Conservation (phyloP, 768 basidiomycete species). For the Hemileccinum rubropunctum region DNA sequence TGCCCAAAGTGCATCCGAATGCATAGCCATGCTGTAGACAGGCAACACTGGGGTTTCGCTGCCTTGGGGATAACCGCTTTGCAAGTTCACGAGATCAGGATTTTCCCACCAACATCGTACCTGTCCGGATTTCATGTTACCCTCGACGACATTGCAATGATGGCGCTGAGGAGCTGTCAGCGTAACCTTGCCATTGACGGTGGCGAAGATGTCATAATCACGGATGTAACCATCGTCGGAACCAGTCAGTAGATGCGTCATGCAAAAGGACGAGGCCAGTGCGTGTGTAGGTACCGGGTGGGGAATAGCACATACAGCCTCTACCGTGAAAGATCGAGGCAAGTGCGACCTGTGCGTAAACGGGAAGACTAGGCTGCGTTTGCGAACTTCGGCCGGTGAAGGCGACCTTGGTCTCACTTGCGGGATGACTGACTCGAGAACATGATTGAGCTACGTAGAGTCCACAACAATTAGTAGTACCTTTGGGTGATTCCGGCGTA, state of each 20-base stretch:
- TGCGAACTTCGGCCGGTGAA: constrained; percentile 57
- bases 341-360: constrained; percentile 24
- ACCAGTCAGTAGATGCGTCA: constrained; percentile 87
- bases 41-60: constrained; percentile 60
- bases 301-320: constrained; percentile 89
- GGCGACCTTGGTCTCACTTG: constrained; percentile 40
- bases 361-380: constrained; percentile 39
- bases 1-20: constrained; percentile 91
- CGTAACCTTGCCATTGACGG: constrained; percentile 84
- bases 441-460: constrained; percentile 16
- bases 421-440: constrained; percentile 12
- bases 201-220: constrained; percentile 86
- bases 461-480: constrained; percentile 18
- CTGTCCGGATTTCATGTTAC: constrained; percentile 86
- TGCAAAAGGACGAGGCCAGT: constrained; percentile 81
- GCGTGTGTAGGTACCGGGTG: constrained; percentile 86
- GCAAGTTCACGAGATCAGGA: constrained; percentile 24
- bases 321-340: constrained; percentile 77
- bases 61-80: constrained; percentile 32
- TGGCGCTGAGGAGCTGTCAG: constrained; percentile 86
- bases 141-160: constrained; percentile 88
- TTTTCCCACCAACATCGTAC: constrained; percentile 93
- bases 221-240: constrained; percentile 93
- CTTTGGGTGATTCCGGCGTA: constrained; percentile 34
- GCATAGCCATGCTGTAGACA: constrained; percentile 88